Conservation (phyloP, 805 yeast genomes). For the Candida ponderosae region DNA sequence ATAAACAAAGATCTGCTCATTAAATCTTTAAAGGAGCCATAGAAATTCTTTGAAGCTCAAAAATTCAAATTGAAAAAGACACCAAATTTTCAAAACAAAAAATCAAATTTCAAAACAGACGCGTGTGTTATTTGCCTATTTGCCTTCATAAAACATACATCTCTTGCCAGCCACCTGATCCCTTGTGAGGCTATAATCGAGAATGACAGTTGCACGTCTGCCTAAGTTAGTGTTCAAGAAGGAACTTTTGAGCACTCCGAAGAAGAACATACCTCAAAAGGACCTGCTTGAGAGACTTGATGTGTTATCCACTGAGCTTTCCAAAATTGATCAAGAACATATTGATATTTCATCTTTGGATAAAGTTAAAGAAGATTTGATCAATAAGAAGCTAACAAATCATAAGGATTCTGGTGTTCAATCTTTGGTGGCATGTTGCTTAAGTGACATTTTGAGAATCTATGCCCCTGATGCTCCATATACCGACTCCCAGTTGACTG, state of each 20-base stretch:
- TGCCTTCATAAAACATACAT: too few species aligned
- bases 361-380: conserved; percentile 40
- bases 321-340: conserved; percentile 52
- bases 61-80: too few species aligned
- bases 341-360: conserved; percentile 40
- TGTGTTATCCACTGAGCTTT: conserved; percentile 53
- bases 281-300: conserved; percentile 53
- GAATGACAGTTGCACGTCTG: conserved; percentile 10
- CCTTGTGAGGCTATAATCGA: too few species aligned
- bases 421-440: conserved; percentile 61
- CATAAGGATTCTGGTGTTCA: conserved; percentile 65
- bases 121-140: neutral
- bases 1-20: too few species aligned
- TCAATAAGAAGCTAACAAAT: conserved; percentile 48
- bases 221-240: conserved; percentile 31
- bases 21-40: too few species aligned
- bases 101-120: too few species aligned
- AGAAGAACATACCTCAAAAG: conserved; percentile 50
- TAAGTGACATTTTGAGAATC: conserved; percentile 67
- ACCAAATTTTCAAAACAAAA: too few species aligned
- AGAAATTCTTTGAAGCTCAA: too few species aligned
- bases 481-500: conserved; percentile 52
- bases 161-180: neutral
- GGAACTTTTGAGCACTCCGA: conserved; percentile 47
- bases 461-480: conserved; percentile 91